Evolutionary conservation across 108 stramenopile genomes (phyloP).

Genomic region (Bacterosira constricta): DNA sequence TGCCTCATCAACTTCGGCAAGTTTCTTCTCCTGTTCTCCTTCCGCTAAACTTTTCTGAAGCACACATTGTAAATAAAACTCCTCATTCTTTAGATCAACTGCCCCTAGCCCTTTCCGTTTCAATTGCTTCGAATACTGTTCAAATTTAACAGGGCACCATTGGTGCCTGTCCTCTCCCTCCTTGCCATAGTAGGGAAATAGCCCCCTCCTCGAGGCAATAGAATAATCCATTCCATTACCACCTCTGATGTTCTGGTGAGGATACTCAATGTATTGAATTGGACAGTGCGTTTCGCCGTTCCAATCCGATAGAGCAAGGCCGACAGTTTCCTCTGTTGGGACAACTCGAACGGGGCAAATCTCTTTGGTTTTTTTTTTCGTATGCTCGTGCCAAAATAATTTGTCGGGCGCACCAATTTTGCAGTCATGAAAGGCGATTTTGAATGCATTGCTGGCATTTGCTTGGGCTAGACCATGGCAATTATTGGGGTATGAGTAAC

Average conservation of each 20-base stretch:
- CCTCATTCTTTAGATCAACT: conserved; percentile 16
- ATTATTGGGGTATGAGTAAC: too few species aligned
- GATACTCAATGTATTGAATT: conserved; percentile 17
- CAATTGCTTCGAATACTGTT: conserved; percentile 17
- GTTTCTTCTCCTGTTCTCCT: conserved; percentile 3
- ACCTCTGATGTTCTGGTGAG: conserved; percentile 6
- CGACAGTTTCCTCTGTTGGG: conserved; percentile 4
- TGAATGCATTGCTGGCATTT: conserved; percentile 12
- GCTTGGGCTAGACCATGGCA: background rate
- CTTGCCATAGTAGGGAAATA: conserved; percentile 10
- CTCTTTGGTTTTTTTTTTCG: background rate
- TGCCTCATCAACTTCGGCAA: conserved; percentile 10
- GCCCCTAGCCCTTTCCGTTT: conserved; percentile 6
- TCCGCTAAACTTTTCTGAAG: conserved; percentile 11
- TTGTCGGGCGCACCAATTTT: conserved; percentile 4
- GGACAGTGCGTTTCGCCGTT: conserved; percentile 10
- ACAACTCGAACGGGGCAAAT: conserved; percentile 18
- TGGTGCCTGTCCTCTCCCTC: conserved; percentile 1
- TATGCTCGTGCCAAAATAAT: conserved; percentile 5
- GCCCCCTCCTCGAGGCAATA: background rate
- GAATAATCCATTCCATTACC: background rate
- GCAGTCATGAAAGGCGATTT: conserved; percentile 8
- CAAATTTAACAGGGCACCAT: conserved; percentile 12
- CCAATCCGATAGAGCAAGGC: conserved; percentile 2
- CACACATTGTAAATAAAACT: conserved; percentile 1